phyloP scores from a whole-genome alignment of 306 rosid genomes.

The Inga laurina region DNA sequence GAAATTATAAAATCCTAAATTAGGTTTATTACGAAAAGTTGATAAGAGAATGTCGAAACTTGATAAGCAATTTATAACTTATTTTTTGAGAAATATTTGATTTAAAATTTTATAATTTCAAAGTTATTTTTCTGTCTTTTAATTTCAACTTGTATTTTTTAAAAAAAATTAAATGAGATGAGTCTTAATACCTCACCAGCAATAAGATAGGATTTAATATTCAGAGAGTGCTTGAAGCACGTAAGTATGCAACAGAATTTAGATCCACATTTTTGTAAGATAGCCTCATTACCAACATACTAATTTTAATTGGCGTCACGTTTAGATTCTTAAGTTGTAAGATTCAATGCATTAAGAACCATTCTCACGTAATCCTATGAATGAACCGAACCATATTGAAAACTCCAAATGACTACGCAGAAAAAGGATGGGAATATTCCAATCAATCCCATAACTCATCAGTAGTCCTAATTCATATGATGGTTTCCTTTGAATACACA shows the following conservation, averaged over 20 bases:
- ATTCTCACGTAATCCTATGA: slow-evolving; percentile 26
- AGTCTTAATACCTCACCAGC: not conserved
- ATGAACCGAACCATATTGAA: slow-evolving; percentile 19
- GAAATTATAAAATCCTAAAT: too few species aligned
- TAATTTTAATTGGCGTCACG: not conserved
- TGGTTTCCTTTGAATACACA: slow-evolving; percentile 31
- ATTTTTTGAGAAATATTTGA: too few species aligned
- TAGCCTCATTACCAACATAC: too few species aligned
- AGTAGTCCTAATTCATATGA: not conserved
- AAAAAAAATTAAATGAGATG: not conserved
- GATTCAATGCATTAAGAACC: not conserved
- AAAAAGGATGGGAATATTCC: not conserved
- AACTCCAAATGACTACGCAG: slow-evolving; percentile 23
- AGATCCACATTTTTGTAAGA: not conserved
- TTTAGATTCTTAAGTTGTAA: not conserved
- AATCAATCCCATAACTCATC: slow-evolving; percentile 17
- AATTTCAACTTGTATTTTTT: too few species aligned
- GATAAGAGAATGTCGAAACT: too few species aligned
- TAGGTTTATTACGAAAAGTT: too few species aligned
- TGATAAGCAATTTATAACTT: too few species aligned
- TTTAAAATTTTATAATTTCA: too few species aligned
- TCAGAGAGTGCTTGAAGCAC: not conserved
- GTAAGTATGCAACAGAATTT: too few species aligned
- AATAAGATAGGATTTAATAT: too few species aligned
- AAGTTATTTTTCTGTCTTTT: too few species aligned